Evolutionary conservation across 2,329 filamentous ascomycete genomes (phyloP), one percentile per base, ranked within the genome.

Genomic region (Aureobasidium sp.): DNA sequence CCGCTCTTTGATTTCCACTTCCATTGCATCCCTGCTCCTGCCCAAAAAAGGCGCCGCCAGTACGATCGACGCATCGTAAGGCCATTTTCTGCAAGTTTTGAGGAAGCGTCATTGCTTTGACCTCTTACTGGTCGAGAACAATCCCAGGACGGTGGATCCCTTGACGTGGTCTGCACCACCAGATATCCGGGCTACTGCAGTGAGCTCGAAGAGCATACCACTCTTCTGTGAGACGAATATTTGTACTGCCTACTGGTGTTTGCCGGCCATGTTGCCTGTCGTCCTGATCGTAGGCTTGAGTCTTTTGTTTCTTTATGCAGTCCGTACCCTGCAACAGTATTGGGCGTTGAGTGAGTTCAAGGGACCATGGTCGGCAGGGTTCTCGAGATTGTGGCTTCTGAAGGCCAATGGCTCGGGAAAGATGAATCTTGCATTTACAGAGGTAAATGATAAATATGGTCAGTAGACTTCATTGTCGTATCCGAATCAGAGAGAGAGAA

Each of bases 311-410:
- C 37, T 61, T 10, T 61, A 52, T 36, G 37, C 70, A 29, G 57
- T 66, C 61, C 71, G 68, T 34, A 69, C 66, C 29, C 53, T 72
- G 23, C 69, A 66, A 26, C 69, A 66, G n/a, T 73, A 73, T 62
- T 65, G 66, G 58, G 65, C 70, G 2, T 67, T 76, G 53, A 68
- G 65, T 20, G 65, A 70, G 8, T 76, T 76, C 63, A 70, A 71
- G 23, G 75, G 75, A 32, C 74, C 75, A 58, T 74, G 73, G 69
- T 70, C 68, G 1, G 67, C 69, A 20, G 72, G 72, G 10, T 76
- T 72, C 70, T 73, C 73, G 7, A 67, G 75, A 20, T 57, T 76
- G 64, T 76, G 74, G 74, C 69, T 76, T 42, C 67, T 75, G 26
- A 66, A 67, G 23, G 72, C 72, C 32, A 71, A 72, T 62, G 66